Conservation (phyloP, 2,329 filamentous ascomycete species). For the Ophiostoma triangulosporum region DNA sequence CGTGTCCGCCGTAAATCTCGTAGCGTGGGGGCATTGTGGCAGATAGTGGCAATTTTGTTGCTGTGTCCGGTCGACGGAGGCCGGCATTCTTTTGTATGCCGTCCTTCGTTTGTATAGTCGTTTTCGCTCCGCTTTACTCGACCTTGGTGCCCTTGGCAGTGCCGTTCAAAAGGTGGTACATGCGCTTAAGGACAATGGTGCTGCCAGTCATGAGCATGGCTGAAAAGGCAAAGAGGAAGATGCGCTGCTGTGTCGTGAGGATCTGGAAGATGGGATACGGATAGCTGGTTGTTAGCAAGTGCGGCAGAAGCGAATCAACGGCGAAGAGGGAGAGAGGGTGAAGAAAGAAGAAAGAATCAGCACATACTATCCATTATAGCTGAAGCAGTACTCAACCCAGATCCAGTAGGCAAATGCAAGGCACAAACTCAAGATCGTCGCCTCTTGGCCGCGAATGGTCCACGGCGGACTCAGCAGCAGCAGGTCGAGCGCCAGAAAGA, state of each 20-base stretch:
- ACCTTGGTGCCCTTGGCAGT: conserved; percentile 25
- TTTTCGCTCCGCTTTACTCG: no score
- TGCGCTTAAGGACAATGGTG: conserved; percentile 53
- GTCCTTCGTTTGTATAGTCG: no score
- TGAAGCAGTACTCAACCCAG: conserved; percentile 63
- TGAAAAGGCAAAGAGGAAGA: conserved; percentile 54
- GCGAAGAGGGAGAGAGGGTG: not conserved
- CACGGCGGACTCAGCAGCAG: conserved; percentile 60
- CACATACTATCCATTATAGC: conserved; percentile 49
- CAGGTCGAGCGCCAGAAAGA: conserved; percentile 51
- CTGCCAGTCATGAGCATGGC: conserved; percentile 59
- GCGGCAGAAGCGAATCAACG: no score
- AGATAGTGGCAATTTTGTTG: no score
- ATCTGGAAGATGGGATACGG: conserved; percentile 75
- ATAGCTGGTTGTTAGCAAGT: conserved; percentile 39
- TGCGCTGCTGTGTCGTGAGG: conserved; percentile 50
- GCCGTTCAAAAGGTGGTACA: conserved; percentile 56
- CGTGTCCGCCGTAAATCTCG: no score
- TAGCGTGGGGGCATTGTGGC: no score
- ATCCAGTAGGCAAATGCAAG: conserved; percentile 60
- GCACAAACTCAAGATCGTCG: conserved; percentile 41
- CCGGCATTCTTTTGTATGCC: no score
- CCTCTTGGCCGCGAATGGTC: conserved; percentile 47
- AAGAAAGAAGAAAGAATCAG: not conserved
- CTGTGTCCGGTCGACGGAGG: no score